Base-by-base conservation (phyloP, 768 basidiomycete species). In the Omphalotus guepiniiformis region DNA sequence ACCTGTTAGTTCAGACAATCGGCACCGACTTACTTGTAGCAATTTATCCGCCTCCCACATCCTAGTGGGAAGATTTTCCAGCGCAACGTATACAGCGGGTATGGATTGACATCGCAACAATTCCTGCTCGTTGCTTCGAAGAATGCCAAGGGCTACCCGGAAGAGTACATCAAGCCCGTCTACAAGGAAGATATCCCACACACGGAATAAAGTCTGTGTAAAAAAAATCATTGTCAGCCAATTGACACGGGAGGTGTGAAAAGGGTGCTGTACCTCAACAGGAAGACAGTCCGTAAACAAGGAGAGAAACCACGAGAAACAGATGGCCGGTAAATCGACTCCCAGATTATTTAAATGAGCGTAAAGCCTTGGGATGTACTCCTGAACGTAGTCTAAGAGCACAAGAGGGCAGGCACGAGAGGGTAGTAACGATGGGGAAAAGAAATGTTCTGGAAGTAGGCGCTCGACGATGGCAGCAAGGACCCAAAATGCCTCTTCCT, bases 221-320 rank as follows among this genome's bases (percentile, higher is more conserved):
- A 15, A 36, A 12, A 38, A 13, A 30, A 11, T 38, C 32, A 58
- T 42, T 25, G 52, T 39, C 16, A 8, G 27, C 12, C 35, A 25
- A n/a, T 19, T 26, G 4, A 34, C 37, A 18, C 39, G 22, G 23
- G 16, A 8, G n/a, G 28, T 26, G n/a, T 4, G 18, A 25, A 35
- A 42, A 47, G 15, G 19, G 39, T 16, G 8, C 19, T 6, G 3
- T 48, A 93, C 93, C 79, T 95, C 93, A 22, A 97, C 89, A 9
- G 95, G 95, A 6, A 97, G 69, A 60, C 94, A 95, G 55, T 96
- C 93, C 0, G 94, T 96, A 59, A 98, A 98, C 18, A 99, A 72
- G 3, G 92, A 93, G 21, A 99, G 70, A 67, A 97, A 96, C 96
- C 96, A 99, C 11, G 93, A 95, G 71, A 99, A 99, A 51, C 93